These are phyloP conservation scores for Backusella parvicylindrica DNA, from an alignment of 192 early-diverging fungal species.

Conservation along the genomic window DNA sequence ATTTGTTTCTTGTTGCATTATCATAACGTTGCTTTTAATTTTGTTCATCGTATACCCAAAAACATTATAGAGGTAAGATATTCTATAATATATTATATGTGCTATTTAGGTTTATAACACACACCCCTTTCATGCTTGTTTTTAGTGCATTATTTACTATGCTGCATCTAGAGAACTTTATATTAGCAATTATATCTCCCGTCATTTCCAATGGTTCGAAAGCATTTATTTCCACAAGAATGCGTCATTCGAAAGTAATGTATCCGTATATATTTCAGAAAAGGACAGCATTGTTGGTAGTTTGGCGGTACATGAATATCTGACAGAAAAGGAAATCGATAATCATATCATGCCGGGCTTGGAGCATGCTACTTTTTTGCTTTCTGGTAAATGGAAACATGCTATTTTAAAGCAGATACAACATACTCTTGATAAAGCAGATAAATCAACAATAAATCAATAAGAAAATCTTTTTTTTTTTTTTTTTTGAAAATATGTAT, in stretches of 20 bases:
- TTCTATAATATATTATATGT: not conserved
- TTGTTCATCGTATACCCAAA: constrained; percentile 43
- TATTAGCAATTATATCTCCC: constrained; percentile 58
- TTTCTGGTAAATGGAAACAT: constrained; percentile 26
- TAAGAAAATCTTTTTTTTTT: not conserved
- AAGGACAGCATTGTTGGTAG: constrained; percentile 42
- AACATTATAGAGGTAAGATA: constrained; percentile 30
- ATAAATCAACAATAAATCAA: constrained; percentile 1
- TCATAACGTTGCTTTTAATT: constrained; percentile 60
- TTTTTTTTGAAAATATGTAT: not conserved
- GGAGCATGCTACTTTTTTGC: constrained; percentile 43
- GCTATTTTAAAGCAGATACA: constrained; percentile 16
- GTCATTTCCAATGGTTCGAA: constrained; percentile 52
- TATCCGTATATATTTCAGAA: constrained; percentile 43
- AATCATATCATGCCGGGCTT: constrained; percentile 38
- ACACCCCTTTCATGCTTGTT: not conserved
- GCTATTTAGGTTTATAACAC: not conserved
- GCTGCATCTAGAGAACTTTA: constrained; percentile 58
- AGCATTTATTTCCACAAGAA: constrained; percentile 30
- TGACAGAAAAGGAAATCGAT: constrained; percentile 35
- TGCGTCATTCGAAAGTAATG: constrained; percentile 2
- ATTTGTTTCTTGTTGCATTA: constrained; percentile 64
- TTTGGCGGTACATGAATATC: constrained; percentile 33
- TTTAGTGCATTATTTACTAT: constrained; percentile 51
- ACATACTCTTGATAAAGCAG: constrained; percentile 1